phyloP scores from a whole-genome alignment of 1,284 basidiomycete genomes.

The Chondrostereum purpureum region DNA sequence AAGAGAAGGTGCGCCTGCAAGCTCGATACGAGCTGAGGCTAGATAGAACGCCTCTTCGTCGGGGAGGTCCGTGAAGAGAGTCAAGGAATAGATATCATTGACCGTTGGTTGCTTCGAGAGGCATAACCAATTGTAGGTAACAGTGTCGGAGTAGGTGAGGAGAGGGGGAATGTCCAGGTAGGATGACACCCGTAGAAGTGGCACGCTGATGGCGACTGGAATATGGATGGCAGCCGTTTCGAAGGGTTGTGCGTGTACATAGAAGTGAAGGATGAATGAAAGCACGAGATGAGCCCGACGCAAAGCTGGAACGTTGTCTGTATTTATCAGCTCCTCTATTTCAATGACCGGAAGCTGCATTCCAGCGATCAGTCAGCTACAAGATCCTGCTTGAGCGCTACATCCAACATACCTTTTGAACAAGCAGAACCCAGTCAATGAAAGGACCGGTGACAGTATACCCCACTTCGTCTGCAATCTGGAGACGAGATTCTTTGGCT shows the following conservation, averaged over 20 bases:
- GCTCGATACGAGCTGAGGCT: constrained; percentile 85
- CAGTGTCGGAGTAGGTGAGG: constrained; percentile 89
- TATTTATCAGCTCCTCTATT: constrained; percentile 35
- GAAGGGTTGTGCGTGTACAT: constrained; percentile 78
- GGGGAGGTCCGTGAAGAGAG: constrained; percentile 74
- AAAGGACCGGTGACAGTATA: constrained; percentile 42
- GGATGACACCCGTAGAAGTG: constrained; percentile 70
- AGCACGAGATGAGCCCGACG: constrained; percentile 84
- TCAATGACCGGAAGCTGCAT: constrained; percentile 44
- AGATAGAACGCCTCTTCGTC: constrained; percentile 91
- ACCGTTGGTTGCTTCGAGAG: constrained; percentile 30
- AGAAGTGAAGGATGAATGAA: constrained; percentile 83
- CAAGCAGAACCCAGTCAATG: constrained; percentile 54
- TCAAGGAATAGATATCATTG: constrained; percentile 57
- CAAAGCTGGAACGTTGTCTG: constrained; percentile 30
- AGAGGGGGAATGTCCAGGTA: constrained; percentile 84
- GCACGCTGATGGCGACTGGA: constrained; percentile 71
- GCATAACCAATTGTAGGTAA: constrained; percentile 86
- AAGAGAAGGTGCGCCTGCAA: constrained; percentile 82
- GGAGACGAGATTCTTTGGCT: constrained; percentile 44
- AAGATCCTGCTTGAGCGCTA: constrained; percentile 3
- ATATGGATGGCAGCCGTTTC: constrained; percentile 48
- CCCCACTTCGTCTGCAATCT: constrained; percentile 45
- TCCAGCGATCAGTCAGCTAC: background rate
- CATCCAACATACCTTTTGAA: constrained; percentile 46